Base-by-base conservation (phyloP, 495 filamentous ascomycete species). In the Amorphotheca resinae region DNA sequence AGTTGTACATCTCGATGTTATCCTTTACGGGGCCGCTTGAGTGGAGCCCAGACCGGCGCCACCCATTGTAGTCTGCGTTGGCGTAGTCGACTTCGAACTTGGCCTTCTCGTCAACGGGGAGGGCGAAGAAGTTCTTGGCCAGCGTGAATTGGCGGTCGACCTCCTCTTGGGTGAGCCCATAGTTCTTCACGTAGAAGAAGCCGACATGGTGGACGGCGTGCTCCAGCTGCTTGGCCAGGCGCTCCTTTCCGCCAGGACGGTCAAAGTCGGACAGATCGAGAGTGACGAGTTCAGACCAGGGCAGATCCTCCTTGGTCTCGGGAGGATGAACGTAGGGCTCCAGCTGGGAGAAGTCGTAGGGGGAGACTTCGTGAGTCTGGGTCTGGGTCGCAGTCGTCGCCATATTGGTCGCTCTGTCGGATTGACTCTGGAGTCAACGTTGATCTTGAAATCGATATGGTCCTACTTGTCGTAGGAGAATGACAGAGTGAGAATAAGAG, bases 151-250 rank as follows among this genome's bases (percentile, higher is more conserved):
- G 76, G 20, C 59, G 58, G 44, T 77, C 69, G 4, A 80, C 64
- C 51, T 78, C 64, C 30, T 78, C 73, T 46, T 77, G 71, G 38
- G 59, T 55, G 22, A 78, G 66, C 46, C 70, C 72, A 54, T 72
- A 77, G 57, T 75, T 73, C 48, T 67, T 74, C 3, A 79, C 68
- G 47, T 77, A 76, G 54, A 76, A 76, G 54, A 76, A 77, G 61
- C 70, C 72, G 30, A 74, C 66, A 32, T 73, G 55, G 16, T 65
- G 62, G 2, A 76, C 68, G 1, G 74, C 74, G 51, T 78, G 68
- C n/a, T 73, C 64, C 1, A 78, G 62, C 47, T 72, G 69, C 33
- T 67, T 64, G 0, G 72, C 73, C 4, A 78, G 58, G 31, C 65
- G 49, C 46, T 74, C 56, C 51, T 74, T 75, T 3, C 70, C 72